Evolutionary conservation across 2,329 filamentous ascomycete species (phyloP).

Genomic region (Talaromyces sp.): DNA sequence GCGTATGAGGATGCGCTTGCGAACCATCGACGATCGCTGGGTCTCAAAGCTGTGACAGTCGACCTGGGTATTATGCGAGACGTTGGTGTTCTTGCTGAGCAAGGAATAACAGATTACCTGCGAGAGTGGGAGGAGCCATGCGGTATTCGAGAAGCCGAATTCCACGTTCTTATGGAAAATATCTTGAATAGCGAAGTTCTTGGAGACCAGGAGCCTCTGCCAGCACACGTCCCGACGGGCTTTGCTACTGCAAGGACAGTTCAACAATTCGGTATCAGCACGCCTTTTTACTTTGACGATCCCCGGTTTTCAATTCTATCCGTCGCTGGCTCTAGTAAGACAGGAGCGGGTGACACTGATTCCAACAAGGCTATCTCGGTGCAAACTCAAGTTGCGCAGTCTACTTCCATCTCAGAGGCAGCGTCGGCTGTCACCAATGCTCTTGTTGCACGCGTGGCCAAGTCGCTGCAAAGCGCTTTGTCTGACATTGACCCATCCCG

Average conservation of each 20-base stretch:
- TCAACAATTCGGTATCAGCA: background rate
- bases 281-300: slow-evolving; percentile 3
- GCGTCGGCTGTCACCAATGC: background rate
- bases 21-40: slow-evolving; percentile 20
- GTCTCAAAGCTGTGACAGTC: slow-evolving; percentile 22
- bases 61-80: slow-evolving; percentile 19
- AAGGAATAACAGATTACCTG: background rate
- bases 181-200: background rate
- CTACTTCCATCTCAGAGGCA: background rate
- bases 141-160: slow-evolving; percentile 4
- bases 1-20: slow-evolving; percentile 24
- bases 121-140: slow-evolving; percentile 1
- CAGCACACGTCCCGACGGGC: background rate
- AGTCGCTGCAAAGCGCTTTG: background rate
- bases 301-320: slow-evolving; percentile 1
- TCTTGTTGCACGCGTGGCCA: background rate
- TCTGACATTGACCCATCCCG: slow-evolving; percentile 1
- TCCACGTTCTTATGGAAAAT: background rate
- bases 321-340: background rate
- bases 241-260: background rate
- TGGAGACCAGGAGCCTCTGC: background rate
- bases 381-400: background rate
- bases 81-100: slow-evolving; percentile 14
- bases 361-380: background rate
- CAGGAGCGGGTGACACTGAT: background rate